A percentile compares a stretch with the other conserved stretches of the same genome.
These are phyloP conservation scores for Mucor circinelloides DNA, from an alignment of 371 early-diverging fungal species.

Conservation along the genomic window DNA sequence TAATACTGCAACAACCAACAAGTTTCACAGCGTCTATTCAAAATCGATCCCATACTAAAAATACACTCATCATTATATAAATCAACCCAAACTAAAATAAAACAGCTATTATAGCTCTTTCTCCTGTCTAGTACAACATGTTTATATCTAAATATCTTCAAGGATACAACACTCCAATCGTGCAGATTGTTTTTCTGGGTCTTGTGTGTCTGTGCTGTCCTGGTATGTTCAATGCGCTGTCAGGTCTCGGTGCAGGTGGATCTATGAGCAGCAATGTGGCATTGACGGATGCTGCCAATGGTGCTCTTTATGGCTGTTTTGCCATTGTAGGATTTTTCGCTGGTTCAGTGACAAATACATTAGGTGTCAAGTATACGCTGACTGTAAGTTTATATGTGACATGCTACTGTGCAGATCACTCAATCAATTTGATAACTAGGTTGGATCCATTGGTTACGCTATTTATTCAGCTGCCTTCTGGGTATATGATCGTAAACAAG, in stretches of 20 bases:
- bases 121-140: background rate
- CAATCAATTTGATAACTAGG: constrained; percentile 12
- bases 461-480: constrained; percentile 61
- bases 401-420: background rate
- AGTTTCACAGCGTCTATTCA: constrained; percentile 3
- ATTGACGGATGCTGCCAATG: constrained; percentile 68
- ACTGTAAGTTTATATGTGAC: constrained; percentile 20
- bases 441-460: constrained; percentile 56
- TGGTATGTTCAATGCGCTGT: constrained; percentile 68
- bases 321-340: constrained; percentile 70
- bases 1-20: background rate
- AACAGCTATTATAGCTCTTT: background rate
- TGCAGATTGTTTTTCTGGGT: constrained; percentile 71
- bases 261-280: constrained; percentile 56
- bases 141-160: constrained; percentile 1
- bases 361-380: constrained; percentile 58
- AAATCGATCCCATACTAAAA: background rate
- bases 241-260: constrained; percentile 58
- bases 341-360: constrained; percentile 60
- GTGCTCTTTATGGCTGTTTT: constrained; percentile 70
- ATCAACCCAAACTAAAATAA: background rate
- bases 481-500: constrained; percentile 49
- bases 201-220: constrained; percentile 79
- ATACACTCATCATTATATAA: background rate
- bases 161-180: constrained; percentile 48